Base-by-base conservation (phyloP, 2,329 filamentous ascomycete genomes). In the Neonectria ditissima region DNA sequence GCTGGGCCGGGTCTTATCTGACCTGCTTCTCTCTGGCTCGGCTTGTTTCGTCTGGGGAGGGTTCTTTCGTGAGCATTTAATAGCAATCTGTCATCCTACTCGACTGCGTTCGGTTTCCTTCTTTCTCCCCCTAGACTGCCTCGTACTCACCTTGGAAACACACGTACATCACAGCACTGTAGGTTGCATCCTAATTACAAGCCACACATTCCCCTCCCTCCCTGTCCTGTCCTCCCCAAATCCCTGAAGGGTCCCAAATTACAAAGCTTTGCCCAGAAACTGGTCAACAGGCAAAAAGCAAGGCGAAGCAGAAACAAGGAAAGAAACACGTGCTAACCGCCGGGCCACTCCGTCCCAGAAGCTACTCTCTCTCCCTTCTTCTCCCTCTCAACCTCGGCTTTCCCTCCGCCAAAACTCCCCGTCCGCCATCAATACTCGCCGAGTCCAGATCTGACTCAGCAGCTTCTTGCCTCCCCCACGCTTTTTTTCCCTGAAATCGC, bases 401-500 rank as follows among this genome's bases (percentile, higher is more conserved):
- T 62, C 59, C 37, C 59, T 62, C 59, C 59, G 53, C 53, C 18
- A 57, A 43, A 34, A 50, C 28, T 37, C 28, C 22, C 10, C 45
- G 53, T 28, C 32, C 7, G 9, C 28, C 24, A 24, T 30, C 53
- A 48, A 37, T 32, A 32, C 44, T 45, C 37, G 32, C 43, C 30
- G 43, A 39, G 37, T 50, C 52, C 30, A 47, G 20, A 24, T 61
- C 62, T 64, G 62, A 64, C 62, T 64, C 62, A 64, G 62, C 60
- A 34, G 30, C 26, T 22, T 20, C 14, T 44, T 30, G n/a, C 32
- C 16, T 24, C 30, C 55, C 69, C 69, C 65, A 70, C 71, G 70
- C 69, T 70, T 55, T 56, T 56, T 62, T 34, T 57, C 34, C 55
- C 65, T 53, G 55, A 57, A 52, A 48, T 56, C 59, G 59, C 59